Conservation (phyloP, 495 filamentous ascomycete genomes). For the Thozetella sp. region DNA sequence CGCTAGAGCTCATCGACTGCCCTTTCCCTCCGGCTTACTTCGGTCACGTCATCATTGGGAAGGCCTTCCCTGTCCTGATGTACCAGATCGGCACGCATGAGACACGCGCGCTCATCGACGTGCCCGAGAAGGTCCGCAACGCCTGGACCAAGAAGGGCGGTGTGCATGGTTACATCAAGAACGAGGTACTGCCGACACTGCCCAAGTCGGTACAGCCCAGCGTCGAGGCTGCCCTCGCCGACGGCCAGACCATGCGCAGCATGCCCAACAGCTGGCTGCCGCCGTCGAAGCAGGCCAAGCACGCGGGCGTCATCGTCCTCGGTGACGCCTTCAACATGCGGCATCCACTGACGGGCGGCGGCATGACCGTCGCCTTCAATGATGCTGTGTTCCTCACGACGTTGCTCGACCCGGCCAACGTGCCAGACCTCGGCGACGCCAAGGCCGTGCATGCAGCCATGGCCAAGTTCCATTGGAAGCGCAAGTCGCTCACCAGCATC, state of each 20-base stretch:
- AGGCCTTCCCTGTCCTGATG: constrained; percentile 79
- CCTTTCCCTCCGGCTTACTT: constrained; percentile 70
- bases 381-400: constrained; percentile 78
- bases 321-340: constrained; percentile 98
- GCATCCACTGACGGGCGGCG: constrained; percentile 90
- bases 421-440: constrained; percentile 73
- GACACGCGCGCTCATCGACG: constrained; percentile 86
- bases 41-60: constrained; percentile 87
- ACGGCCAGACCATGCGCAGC: constrained; percentile 64
- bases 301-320: constrained; percentile 77
- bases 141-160: constrained; percentile 73
- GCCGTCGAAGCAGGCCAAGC: constrained; percentile 63
- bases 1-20: constrained; percentile 87
- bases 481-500: constrained; percentile 79
- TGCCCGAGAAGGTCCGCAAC: constrained; percentile 78
- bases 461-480: constrained; percentile 79
- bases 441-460: constrained; percentile 67
- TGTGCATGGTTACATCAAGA: constrained; percentile 77
- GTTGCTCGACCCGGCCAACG: constrained; percentile 63
- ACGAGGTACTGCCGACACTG: constrained; percentile 75
- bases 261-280: constrained; percentile 97
- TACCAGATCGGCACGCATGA: constrained; percentile 98
- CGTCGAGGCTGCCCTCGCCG: constrained; percentile 77
- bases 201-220: constrained; percentile 72
- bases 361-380: constrained; percentile 94